Percentiles rank a stretch among this genome's conserved stretches.
These are phyloP conservation scores for Prunus padus DNA, from an alignment of 306 rosid genomes.

Conservation along the genomic window DNA sequence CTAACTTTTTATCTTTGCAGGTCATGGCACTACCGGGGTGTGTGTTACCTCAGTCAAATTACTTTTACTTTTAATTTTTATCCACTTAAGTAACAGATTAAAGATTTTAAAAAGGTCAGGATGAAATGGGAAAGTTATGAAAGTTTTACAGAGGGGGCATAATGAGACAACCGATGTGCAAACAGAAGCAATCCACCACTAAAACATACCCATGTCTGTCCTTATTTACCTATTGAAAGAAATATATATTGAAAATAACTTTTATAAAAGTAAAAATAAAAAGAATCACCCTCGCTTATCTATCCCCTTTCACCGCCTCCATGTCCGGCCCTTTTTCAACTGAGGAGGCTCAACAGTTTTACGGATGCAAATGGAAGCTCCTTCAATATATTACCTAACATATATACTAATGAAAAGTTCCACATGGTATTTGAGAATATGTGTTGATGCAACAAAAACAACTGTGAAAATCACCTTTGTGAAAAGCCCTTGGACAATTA, in stretches of 20 bases:
- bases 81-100: background rate
- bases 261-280: background rate
- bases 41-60: background rate
- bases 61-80: background rate
- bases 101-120: background rate
- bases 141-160: background rate
- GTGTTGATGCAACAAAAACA: background rate
- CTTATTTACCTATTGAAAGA: background rate
- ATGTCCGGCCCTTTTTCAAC: background rate
- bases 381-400: background rate
- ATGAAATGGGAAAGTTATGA: background rate
- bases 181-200: background rate
- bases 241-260: background rate
- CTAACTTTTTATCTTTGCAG: background rate
- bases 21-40: background rate
- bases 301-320: background rate
- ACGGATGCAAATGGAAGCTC: background rate
- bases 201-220: background rate
- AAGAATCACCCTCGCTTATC: background rate
- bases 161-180: background rate
- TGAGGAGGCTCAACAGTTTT: background rate
- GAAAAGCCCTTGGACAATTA: conserved; percentile 93
- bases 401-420: background rate
- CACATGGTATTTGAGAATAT: background rate
- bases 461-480: conserved; percentile 51